Evolutionary conservation across 2,329 filamentous ascomycete species (phyloP).

Genomic region (Blumeria hordei): DNA sequence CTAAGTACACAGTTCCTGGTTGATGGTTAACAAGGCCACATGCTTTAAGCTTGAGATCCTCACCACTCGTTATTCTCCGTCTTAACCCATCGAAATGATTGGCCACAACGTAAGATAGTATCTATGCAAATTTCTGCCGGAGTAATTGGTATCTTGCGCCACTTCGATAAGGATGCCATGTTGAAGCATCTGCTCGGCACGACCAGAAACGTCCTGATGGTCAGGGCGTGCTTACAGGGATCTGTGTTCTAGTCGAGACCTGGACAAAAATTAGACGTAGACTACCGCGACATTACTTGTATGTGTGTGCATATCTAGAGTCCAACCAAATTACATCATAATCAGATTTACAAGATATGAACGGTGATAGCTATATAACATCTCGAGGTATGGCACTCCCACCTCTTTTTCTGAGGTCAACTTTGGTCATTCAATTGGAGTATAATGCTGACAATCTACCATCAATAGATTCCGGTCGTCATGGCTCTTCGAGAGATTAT

Average conservation of each 20-base stretch:
- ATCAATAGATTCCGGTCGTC: conserved; percentile 23
- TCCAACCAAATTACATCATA: not conserved
- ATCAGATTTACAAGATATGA: conserved; percentile 30
- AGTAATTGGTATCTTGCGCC: conserved; percentile 66
- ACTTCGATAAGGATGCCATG: conserved; percentile 31
- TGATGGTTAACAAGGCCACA: conserved; percentile 5
- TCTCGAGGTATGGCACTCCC: conserved; percentile 35
- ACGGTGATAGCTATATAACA: conserved; percentile 62
- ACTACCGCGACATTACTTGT: not conserved
- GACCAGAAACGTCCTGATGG: too few species aligned
- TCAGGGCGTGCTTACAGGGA: not conserved
- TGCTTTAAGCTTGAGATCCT: conserved; percentile 2
- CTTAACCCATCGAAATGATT: conserved; percentile 90
- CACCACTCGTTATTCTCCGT: conserved; percentile 66
- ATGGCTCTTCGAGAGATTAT: conserved; percentile 24
- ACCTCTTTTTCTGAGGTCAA: not conserved
- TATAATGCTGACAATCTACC: conserved; percentile 15
- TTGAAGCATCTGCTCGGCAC: too few species aligned
- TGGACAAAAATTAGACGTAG: not conserved
- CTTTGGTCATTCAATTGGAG: conserved; percentile 8
- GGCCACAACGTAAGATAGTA: conserved; percentile 79
- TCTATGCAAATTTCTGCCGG: conserved; percentile 79
- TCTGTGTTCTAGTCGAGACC: not conserved
- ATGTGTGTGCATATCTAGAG: not conserved
- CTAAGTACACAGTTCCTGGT: conserved; percentile 56